Percentiles rank a stretch among this genome's conserved stretches.
These are phyloP conservation scores for Colletotrichum melonis DNA, from an alignment of 2,329 filamentous ascomycete genomes.

Conservation along the genomic window DNA sequence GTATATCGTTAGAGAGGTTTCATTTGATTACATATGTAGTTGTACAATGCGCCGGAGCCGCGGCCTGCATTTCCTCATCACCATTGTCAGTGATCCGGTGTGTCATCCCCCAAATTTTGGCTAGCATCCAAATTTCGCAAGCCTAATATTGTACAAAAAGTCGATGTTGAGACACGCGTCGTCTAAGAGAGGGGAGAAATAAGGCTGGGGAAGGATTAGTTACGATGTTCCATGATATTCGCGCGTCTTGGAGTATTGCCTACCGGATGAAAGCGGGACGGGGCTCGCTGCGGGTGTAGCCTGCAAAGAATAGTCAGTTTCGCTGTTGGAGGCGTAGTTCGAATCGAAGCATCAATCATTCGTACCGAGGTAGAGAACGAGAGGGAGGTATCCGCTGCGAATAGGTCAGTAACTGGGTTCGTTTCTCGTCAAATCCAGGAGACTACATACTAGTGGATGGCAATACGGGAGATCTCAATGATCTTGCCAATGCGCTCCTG, in stretches of 20 bases:
- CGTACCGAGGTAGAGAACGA: conserved; percentile 96
- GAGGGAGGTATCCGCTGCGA: conserved; percentile 88
- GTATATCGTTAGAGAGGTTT: conserved; percentile 33
- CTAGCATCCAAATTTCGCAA: conserved; percentile 4
- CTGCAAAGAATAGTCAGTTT: conserved; percentile 57
- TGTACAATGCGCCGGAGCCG: conserved; percentile 27
- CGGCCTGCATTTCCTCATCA: neutral
- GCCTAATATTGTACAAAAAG: conserved; percentile 34
- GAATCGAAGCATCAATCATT: neutral
- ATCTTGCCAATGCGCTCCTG: conserved; percentile 98
- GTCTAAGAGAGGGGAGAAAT: conserved; percentile 72
- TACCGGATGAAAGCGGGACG: conserved; percentile 78
- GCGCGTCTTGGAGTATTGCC: conserved; percentile 30
- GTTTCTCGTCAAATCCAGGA: neutral
- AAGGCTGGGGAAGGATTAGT: conserved; percentile 57
- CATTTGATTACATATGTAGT: conserved; percentile 36
- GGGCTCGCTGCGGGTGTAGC: conserved; percentile 94
- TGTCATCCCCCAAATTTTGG: conserved; percentile 7
- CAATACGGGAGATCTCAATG: conserved; percentile 93
- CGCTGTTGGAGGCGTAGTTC: neutral
- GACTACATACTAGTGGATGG: conserved; percentile 87
- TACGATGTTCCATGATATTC: neutral
- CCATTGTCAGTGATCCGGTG: conserved; percentile 2
- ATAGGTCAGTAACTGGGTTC: conserved; percentile 47
- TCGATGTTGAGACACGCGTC: conserved; percentile 7